phyloP scores from a whole-genome alignment of 148 eudicot species.

The Persicaria maculosa region DNA sequence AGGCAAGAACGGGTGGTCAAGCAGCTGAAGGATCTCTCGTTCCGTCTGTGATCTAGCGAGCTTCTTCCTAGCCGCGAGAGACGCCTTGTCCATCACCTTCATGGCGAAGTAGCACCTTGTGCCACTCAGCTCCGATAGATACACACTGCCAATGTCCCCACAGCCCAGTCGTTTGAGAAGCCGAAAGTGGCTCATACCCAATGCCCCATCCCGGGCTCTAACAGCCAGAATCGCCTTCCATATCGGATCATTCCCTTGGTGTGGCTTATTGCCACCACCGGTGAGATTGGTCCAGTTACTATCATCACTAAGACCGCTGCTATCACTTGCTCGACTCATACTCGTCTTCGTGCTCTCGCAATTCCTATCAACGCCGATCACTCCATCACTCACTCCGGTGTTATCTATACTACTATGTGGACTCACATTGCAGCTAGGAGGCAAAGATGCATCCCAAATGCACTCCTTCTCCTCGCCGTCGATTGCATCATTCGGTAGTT shows the following conservation, averaged over 20 bases:
- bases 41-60: slow-evolving; percentile 74
- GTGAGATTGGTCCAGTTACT: slow-evolving; percentile 91
- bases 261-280: slow-evolving; percentile 89
- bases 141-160: slow-evolving; percentile 90
- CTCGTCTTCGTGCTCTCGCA: slow-evolving; percentile 67
- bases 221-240: slow-evolving; percentile 91
- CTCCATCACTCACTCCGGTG: slow-evolving; percentile 63
- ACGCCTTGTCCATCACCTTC: slow-evolving; percentile 92
- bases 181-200: slow-evolving; percentile 88
- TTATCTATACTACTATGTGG: slow-evolving; percentile 78
- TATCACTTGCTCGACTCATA: slow-evolving; percentile 76
- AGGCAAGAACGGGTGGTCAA: slow-evolving; percentile 88
- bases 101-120: slow-evolving; percentile 81
- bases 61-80: slow-evolving; percentile 82
- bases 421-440: slow-evolving; percentile 81
- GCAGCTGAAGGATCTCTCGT: slow-evolving; percentile 75
- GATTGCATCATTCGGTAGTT: slow-evolving; percentile 28
- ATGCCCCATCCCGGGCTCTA: slow-evolving; percentile 55
- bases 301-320: slow-evolving; percentile 91
- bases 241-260: slow-evolving; percentile 86
- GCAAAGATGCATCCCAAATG: slow-evolving; percentile 86
- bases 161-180: slow-evolving; percentile 68
- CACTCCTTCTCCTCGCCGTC: slow-evolving; percentile 74
- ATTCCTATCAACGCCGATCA: slow-evolving; percentile 61
- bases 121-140: slow-evolving; percentile 73